Evolutionary conservation across 768 basidiomycete species (phyloP).

Genomic region (Auriscalpium microsporum): DNA sequence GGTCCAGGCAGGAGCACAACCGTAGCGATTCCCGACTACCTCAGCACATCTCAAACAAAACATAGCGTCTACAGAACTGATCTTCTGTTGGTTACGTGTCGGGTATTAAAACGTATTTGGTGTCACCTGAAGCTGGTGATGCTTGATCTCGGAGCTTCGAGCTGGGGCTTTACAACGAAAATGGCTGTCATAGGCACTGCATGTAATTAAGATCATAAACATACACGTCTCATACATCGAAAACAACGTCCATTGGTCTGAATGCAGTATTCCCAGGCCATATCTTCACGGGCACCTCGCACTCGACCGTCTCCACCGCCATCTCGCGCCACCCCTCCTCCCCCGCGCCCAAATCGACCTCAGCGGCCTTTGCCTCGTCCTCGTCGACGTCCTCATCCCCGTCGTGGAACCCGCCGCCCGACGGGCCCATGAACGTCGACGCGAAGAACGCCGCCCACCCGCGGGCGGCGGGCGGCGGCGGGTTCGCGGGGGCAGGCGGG

Average conservation of each 20-base stretch:
- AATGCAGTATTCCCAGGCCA: slow-evolving; percentile 89
- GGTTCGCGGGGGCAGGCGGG: slow-evolving; percentile 6
- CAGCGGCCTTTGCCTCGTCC: slow-evolving; percentile 12
- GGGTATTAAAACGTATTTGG: too few species aligned
- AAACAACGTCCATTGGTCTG: slow-evolving; percentile 68
- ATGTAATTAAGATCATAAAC: too few species aligned
- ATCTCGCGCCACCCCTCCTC: slow-evolving; percentile 54
- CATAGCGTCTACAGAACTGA: too few species aligned
- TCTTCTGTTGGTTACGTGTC: too few species aligned
- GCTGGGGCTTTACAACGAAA: too few species aligned
- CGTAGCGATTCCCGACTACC: too few species aligned
- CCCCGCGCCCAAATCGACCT: slow-evolving; percentile 23
- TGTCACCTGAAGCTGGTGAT: too few species aligned
- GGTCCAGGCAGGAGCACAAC: too few species aligned
- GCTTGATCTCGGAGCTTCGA: too few species aligned
- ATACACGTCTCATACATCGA: slow-evolving; percentile 43
- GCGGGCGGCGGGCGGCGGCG: slow-evolving; percentile 19
- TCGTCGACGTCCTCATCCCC: slow-evolving; percentile 38
- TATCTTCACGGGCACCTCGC: slow-evolving; percentile 82
- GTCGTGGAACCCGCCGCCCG: slow-evolving; percentile 49
- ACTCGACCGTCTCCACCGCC: slow-evolving; percentile 82
- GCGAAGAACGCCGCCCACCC: slow-evolving; percentile 38
- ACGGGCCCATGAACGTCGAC: slow-evolving; percentile 29
- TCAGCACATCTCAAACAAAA: too few species aligned
- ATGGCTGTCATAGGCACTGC: too few species aligned